These are phyloP conservation scores for Epichloe typhina DNA, from an alignment of 2,329 filamentous ascomycete genomes.

Conservation along the genomic window DNA sequence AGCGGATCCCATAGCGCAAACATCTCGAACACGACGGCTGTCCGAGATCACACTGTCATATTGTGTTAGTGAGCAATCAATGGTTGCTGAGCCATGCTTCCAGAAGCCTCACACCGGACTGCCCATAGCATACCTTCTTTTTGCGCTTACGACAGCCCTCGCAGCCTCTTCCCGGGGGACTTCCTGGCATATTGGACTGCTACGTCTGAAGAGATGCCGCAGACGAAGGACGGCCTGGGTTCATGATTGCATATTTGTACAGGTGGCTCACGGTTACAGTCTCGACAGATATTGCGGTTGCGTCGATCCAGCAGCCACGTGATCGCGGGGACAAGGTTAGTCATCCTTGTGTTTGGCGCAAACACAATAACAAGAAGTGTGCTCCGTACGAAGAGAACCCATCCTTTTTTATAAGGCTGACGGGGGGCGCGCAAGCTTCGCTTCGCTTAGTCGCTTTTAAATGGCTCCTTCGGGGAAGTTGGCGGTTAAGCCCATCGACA, in stretches of 20 bases:
- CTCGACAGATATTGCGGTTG: background rate
- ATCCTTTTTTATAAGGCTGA: too few species aligned
- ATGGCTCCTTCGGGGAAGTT: too few species aligned
- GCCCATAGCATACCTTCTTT: conserved; percentile 5
- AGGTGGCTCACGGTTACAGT: background rate
- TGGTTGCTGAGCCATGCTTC: background rate
- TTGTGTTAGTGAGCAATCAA: background rate
- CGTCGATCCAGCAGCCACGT: background rate
- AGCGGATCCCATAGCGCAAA: conserved; percentile 1
- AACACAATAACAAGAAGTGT: too few species aligned
- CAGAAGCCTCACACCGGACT: background rate
- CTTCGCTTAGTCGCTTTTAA: too few species aligned
- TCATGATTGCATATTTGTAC: conserved; percentile 1
- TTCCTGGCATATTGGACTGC: background rate
- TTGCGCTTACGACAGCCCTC: conserved; percentile 5
- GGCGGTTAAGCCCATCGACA: too few species aligned
- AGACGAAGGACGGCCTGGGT: background rate
- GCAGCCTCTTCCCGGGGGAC: conserved; percentile 1
- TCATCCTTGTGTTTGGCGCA: background rate
- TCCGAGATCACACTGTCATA: conserved; percentile 2
- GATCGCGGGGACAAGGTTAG: background rate
- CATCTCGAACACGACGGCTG: conserved; percentile 6
- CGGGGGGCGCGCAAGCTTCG: too few species aligned
- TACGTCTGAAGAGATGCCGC: background rate
- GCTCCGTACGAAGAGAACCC: too few species aligned